Conservation (phyloP, 306 rosid species). For the Senna siamea region DNA sequence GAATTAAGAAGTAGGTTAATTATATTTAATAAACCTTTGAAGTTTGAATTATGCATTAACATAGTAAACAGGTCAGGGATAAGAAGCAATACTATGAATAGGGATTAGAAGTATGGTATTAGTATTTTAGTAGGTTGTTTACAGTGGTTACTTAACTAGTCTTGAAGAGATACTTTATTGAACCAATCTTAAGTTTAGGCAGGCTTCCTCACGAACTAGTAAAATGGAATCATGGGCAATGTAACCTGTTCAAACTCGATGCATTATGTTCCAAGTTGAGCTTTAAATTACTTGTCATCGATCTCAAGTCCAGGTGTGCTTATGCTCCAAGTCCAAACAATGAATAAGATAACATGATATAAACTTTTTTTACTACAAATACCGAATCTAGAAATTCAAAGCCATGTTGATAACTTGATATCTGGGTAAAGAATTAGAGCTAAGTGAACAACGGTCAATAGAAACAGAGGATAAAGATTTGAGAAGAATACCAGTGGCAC, state of each 20-base stretch:
- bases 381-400: conserved; percentile 32
- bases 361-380: conserved; percentile 25
- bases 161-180: conserved; percentile 22
- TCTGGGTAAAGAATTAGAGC: conserved; percentile 6
- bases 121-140: neutral
- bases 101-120: neutral
- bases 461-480: conserved; percentile 22
- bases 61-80: neutral
- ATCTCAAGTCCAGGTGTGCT: conserved; percentile 12
- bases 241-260: conserved; percentile 4
- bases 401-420: conserved; percentile 15
- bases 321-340: conserved; percentile 32
- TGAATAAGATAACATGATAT: conserved; percentile 32
- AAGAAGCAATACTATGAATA: conserved; percentile 15
- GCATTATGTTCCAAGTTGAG: conserved; percentile 19
- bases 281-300: conserved; percentile 27
- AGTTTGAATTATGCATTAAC: conserved; percentile 2
- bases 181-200: conserved; percentile 23
- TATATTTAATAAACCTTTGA: conserved; percentile 1
- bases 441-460: neutral
- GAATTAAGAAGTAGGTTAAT: conserved; percentile 20
- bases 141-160: conserved; percentile 7
- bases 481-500: conserved; percentile 60
- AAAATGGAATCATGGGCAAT: neutral
- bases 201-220: conserved; percentile 17